Evolutionary conservation across 345 rosid genomes (phyloP).

Genomic region (Sisymbrium irio): DNA sequence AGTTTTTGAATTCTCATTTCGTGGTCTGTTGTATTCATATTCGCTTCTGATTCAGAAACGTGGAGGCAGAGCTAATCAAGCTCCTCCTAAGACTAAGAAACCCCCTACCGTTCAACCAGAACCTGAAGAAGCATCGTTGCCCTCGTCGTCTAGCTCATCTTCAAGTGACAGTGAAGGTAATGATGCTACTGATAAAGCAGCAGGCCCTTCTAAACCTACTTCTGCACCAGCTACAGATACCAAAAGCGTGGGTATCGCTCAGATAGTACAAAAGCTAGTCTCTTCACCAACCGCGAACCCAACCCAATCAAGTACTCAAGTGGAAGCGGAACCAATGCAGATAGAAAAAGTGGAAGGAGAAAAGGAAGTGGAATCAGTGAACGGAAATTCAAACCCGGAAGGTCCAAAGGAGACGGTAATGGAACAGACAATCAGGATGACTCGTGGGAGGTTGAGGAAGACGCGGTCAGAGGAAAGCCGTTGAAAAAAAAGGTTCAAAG

Average conservation of each 20-base stretch:
- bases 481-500: conserved; percentile 10
- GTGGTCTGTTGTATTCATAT: not conserved
- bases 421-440: conserved; percentile 45
- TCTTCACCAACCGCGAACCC: conserved; percentile 39
- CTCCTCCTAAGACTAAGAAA: conserved; percentile 46
- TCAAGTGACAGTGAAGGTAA: conserved; percentile 60
- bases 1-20: not conserved
- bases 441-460: conserved; percentile 56
- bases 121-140: conserved; percentile 58
- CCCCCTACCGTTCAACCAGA: conserved; percentile 34
- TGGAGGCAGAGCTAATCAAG: conserved; percentile 45
- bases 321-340: conserved; percentile 50
- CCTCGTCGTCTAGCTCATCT: conserved; percentile 65
- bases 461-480: conserved; percentile 41
- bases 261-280: conserved; percentile 45
- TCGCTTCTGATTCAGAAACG: conserved; percentile 34
- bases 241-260: conserved; percentile 18
- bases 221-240: conserved; percentile 28
- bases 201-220: conserved; percentile 40
- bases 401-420: conserved; percentile 50
- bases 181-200: conserved; percentile 34
- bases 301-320: conserved; percentile 32
- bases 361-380: conserved; percentile 31
- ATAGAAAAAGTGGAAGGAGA: conserved; percentile 40
- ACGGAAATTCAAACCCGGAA: conserved; percentile 39